A percentile compares a stretch with the other conserved stretches of the same genome.
phyloP scores from a whole-genome alignment of 2,329 filamentous ascomycete genomes.

The Iodosphaeria phyllophila region DNA sequence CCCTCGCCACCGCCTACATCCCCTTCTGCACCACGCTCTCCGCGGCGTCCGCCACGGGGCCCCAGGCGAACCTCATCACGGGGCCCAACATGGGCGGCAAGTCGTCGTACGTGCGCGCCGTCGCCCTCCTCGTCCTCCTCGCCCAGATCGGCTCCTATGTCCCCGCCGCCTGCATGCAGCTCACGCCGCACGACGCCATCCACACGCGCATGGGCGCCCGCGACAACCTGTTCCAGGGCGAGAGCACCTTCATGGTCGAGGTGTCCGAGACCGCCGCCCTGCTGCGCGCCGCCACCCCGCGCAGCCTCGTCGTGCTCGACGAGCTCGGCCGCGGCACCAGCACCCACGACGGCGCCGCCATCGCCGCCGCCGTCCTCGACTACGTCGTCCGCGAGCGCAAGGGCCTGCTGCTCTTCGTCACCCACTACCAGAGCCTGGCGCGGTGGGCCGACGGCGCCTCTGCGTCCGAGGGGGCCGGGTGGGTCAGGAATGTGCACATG shows the following conservation, averaged over 20 bases:
- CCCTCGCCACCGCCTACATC: slow-evolving; percentile 72
- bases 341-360: slow-evolving; percentile 91
- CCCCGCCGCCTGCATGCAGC: slow-evolving; percentile 51
- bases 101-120: slow-evolving; percentile 86
- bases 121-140: slow-evolving; percentile 83
- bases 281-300: slow-evolving; percentile 69
- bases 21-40: slow-evolving; percentile 68
- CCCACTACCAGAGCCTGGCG: slow-evolving; percentile 81
- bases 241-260: slow-evolving; percentile 97
- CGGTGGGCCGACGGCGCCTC: slow-evolving; percentile 51
- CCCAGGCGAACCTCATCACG: slow-evolving; percentile 71
- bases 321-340: slow-evolving; percentile 86
- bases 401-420: slow-evolving; percentile 86
- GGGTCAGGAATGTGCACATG: slow-evolving; percentile 86
- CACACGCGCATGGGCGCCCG: slow-evolving; percentile 92
- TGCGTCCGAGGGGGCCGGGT: too few species aligned
- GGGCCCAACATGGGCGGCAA: slow-evolving; percentile 99
- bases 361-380: slow-evolving; percentile 78
- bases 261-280: slow-evolving; percentile 84
- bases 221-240: slow-evolving; percentile 88
- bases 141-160: slow-evolving; percentile 92
- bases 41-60: slow-evolving; percentile 38
- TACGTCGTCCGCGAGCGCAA: slow-evolving; percentile 58
- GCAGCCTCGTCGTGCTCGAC: slow-evolving; percentile 78
- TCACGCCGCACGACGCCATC: slow-evolving; percentile 79